A percentile compares a stretch with the other conserved stretches of the same genome.
These are phyloP conservation scores for Fusarium napiforme DNA, from an alignment of 2,329 filamentous ascomycete genomes.

Conservation along the genomic window DNA sequence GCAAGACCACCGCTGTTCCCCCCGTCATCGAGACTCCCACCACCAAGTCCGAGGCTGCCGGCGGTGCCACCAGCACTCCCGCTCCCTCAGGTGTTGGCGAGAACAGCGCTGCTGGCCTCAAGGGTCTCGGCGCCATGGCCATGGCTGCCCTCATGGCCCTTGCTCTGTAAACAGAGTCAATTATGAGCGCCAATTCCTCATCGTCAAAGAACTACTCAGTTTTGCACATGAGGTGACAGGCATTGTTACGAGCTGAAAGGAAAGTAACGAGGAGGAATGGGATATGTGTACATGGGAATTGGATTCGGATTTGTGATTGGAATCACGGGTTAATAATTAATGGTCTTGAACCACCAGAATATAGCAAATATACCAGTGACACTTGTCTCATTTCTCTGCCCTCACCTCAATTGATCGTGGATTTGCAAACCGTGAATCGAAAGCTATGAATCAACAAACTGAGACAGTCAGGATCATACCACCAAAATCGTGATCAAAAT, in stretches of 20 bases:
- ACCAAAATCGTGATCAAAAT: not conserved
- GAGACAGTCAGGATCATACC: conserved; percentile 9
- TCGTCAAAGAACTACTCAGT: not conserved
- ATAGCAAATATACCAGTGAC: conserved; percentile 33
- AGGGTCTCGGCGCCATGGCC: conserved; percentile 48
- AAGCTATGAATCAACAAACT: not conserved
- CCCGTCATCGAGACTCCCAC: conserved; percentile 23
- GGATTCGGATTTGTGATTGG: conserved; percentile 11
- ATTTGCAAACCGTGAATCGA: not conserved
- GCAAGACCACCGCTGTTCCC: conserved; percentile 21
- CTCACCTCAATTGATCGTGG: not conserved
- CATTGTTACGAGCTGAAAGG: conserved; percentile 19
- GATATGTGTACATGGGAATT: conserved; percentile 12
- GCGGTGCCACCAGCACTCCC: conserved; percentile 12
- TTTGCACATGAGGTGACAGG: conserved; percentile 3
- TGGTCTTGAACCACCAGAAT: conserved; percentile 30
- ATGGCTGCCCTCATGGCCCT: conserved; percentile 48
- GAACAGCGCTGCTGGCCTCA: conserved; percentile 47
- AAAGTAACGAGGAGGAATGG: conserved; percentile 8
- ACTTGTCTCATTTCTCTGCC: not conserved
- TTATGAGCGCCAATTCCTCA: conserved; percentile 5
- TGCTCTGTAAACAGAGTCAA: conserved; percentile 50
- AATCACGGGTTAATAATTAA: conserved; percentile 36
- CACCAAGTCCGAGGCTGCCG: conserved; percentile 7
- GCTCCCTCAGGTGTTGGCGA: conserved; percentile 36